Percentiles rank a stretch among this genome's conserved stretches.
Evolutionary conservation across 495 filamentous ascomycete genomes (phyloP).

Genomic region (Podospora anserina): DNA sequence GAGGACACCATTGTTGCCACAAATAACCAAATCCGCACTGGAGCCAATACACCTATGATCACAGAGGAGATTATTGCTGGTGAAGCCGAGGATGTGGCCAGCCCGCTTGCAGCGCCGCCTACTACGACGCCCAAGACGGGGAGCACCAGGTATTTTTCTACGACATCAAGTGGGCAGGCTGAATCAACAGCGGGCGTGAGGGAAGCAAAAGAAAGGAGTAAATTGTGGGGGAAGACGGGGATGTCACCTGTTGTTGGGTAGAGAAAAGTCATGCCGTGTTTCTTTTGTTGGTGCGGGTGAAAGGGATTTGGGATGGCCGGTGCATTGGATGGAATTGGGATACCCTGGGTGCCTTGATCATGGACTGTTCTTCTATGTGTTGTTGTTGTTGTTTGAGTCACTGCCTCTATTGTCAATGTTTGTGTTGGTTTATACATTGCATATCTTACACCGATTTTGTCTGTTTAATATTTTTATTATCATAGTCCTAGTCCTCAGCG

Average conservation of each 20-base stretch:
- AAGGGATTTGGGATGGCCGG: background rate
- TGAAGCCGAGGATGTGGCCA: slow-evolving; percentile 26
- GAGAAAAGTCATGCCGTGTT: background rate
- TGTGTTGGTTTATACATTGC: background rate
- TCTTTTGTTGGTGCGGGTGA: background rate
- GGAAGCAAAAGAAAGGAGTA: slow-evolving; percentile 4
- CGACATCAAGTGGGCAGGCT: background rate
- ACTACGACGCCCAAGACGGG: slow-evolving; percentile 9
- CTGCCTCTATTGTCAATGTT: background rate
- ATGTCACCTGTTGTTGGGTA: slow-evolving; percentile 16
- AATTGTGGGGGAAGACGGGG: slow-evolving; percentile 16
- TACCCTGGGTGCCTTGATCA: background rate
- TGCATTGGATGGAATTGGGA: background rate
- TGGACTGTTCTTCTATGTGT: background rate
- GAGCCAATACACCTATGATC: background rate
- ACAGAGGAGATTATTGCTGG: background rate
- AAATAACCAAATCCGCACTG: background rate
- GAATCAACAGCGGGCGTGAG: background rate
- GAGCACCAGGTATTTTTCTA: background rate
- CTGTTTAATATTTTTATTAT: background rate
- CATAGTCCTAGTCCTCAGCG: no score
- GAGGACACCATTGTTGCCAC: slow-evolving; percentile 18
- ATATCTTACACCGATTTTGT: background rate
- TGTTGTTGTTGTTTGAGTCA: background rate
- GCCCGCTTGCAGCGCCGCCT: slow-evolving; percentile 22